Evolutionary conservation across 495 filamentous ascomycete genomes (phyloP).

Genomic region (Trichoderma reesei): DNA sequence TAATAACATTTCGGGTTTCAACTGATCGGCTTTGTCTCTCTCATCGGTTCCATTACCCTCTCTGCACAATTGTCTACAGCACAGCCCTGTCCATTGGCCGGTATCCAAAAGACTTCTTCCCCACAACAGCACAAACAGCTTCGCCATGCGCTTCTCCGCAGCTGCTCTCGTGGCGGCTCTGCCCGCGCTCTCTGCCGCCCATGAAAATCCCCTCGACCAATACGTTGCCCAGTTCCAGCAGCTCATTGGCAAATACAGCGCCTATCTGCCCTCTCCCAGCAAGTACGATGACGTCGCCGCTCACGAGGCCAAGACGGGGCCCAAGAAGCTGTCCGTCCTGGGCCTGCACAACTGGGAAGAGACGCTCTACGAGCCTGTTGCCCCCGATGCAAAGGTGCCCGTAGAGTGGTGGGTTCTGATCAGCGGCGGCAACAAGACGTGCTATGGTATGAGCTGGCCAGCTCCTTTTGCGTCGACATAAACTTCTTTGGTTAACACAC

Average conservation of each 20-base stretch:
- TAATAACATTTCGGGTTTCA: neutral
- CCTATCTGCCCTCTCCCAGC: slow-evolving; percentile 43
- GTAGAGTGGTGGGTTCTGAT: slow-evolving; percentile 77
- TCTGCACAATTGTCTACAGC: too few relatives aligned
- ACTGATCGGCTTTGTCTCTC: neutral
- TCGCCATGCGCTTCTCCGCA: slow-evolving; percentile 61
- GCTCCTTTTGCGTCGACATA: neutral
- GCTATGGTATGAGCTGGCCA: slow-evolving; percentile 47
- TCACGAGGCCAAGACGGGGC: slow-evolving; percentile 23
- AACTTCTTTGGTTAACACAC: slow-evolving; percentile 12
- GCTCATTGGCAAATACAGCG: slow-evolving; percentile 33
- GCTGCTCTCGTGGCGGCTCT: slow-evolving; percentile 49
- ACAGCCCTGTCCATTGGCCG: too few relatives aligned
- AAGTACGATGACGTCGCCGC: slow-evolving; percentile 53
- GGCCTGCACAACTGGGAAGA: slow-evolving; percentile 64
- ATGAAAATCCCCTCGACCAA: slow-evolving; percentile 35
- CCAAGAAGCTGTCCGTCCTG: slow-evolving; percentile 47
- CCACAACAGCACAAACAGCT: slow-evolving; percentile 11
- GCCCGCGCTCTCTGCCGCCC: slow-evolving; percentile 57
- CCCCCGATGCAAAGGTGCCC: slow-evolving; percentile 41
- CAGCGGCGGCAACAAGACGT: slow-evolving; percentile 81
- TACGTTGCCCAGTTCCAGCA: slow-evolving; percentile 65
- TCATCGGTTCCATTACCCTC: too few relatives aligned
- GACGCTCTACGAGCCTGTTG: slow-evolving; percentile 52
- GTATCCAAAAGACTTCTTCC: slow-evolving; percentile 8